A percentile compares a stretch with the other conserved stretches of the same genome.
phyloP scores from a whole-genome alignment of 768 basidiomycete species.

The Dendrothele bispora region DNA sequence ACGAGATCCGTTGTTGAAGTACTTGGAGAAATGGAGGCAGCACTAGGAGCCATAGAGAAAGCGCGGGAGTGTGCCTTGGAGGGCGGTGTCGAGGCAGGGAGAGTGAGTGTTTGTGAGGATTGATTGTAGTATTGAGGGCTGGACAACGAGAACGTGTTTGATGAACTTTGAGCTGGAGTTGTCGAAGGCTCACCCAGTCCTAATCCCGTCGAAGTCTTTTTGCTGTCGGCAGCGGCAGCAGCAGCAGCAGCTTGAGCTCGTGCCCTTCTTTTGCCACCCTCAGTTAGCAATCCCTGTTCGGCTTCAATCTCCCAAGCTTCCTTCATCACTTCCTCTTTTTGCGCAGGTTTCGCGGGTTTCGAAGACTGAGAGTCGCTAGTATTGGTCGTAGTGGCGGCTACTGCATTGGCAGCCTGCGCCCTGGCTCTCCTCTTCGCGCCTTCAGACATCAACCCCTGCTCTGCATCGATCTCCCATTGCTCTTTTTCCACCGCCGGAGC shows the following conservation, averaged over 20 bases:
- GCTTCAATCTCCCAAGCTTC: constrained; percentile 83
- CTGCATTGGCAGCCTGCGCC: constrained; percentile 10
- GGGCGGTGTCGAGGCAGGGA: constrained; percentile 62
- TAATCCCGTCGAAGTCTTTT: constrained; percentile 9
- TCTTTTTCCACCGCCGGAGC: constrained; percentile 35
- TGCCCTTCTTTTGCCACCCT: constrained; percentile 68
- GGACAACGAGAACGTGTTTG: constrained; percentile 34
- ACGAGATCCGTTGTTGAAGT: constrained; percentile 37
- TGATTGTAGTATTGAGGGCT: constrained; percentile 63
- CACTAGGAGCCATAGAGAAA: constrained; percentile 46
- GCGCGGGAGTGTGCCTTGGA: neutral
- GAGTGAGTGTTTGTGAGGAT: constrained; percentile 55
- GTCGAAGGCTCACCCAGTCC: constrained; percentile 23
- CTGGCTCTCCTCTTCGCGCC: constrained; percentile 41
- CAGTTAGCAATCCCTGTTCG: constrained; percentile 72
- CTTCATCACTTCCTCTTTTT: constrained; percentile 41
- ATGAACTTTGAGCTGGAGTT: neutral
- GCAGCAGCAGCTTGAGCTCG: constrained; percentile 51
- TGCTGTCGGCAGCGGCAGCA: constrained; percentile 20
- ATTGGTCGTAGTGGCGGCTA: constrained; percentile 8
- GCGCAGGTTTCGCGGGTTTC: constrained; percentile 19
- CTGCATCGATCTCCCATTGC: constrained; percentile 52
- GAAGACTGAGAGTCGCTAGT: neutral
- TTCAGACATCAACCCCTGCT: constrained; percentile 50
- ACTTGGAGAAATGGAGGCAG: constrained; percentile 12